Base-by-base conservation (phyloP, 1,284 basidiomycete species). In the Agroathelia rolfsii region DNA sequence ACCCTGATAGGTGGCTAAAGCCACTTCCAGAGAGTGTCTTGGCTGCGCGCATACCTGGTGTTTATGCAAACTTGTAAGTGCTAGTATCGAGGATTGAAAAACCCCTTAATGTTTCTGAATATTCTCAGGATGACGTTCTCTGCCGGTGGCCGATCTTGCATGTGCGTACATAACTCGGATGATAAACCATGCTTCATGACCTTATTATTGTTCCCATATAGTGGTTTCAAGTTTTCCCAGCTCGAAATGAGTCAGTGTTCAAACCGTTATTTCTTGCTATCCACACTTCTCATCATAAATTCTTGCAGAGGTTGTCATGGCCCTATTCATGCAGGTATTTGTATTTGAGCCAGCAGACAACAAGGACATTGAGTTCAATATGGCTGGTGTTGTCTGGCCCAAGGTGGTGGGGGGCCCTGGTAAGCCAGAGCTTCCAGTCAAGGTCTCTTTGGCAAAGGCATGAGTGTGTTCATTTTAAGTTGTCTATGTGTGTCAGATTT, bases 211-310 rank as follows among this genome's bases (percentile, higher is more conserved):
- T 14, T n/a, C 20, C 6, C 11, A 25, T 20, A 5, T 36, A 57
- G 53, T 18, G 53, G 55, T 4, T 57, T 53, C 44, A 54, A 51
- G 35, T 56, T 55, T 36, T 49, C 55, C 5, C 47, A 55, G 34
- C 37, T 58, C 11, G 55, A 56, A 37, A 55, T 56, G 50, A 56
- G 52, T 55, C 28, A 13, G 45, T 44, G n/a, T n/a, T n/a, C n/a
- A n/a, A n/a, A n/a, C n/a, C n/a, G n/a, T n/a, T n/a, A n/a, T n/a
- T 16, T 42, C 53, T 13, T 41, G 46, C 5, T 46, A 51, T 16
- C 15, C 32, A 10, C 21, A 10, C 7, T 37, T 33, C 15, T n/a
- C n/a, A n/a, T n/a, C n/a, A n/a, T n/a, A n/a, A n/a, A n/a, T n/a
- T n/a, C n/a, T n/a, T 24, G 10, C 32, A 50, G 48, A 50, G 33